Evolutionary conservation across 1,284 basidiomycete species (phyloP).

Genomic region (Pseudozyma flocculosa): DNA sequence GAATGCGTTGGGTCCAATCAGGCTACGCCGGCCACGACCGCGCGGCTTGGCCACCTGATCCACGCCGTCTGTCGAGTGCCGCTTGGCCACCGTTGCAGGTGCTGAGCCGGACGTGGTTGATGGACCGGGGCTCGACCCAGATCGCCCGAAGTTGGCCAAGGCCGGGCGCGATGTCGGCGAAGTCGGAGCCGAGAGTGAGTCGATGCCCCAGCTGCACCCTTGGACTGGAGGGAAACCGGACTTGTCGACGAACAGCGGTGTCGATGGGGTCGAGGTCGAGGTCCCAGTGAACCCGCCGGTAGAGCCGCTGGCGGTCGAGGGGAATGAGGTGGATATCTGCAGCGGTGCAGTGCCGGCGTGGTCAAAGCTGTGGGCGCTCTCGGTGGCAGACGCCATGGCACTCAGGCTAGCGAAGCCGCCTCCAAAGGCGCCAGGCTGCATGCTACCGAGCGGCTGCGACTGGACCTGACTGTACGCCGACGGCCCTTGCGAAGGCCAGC

Average conservation of each 20-base stretch:
- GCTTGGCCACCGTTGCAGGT: conserved; percentile 11
- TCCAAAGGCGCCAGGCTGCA: too few species aligned
- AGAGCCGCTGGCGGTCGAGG: conserved; percentile 4
- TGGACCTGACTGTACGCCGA: too few species aligned
- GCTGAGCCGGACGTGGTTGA: conserved; percentile 3
- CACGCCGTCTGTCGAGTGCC: conserved; percentile 23
- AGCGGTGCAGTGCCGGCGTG: not conserved
- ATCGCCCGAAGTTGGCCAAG: conserved; percentile 20
- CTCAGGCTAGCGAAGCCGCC: too few species aligned
- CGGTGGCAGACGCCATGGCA: too few species aligned
- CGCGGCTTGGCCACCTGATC: conserved; percentile 21
- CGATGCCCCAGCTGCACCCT: conserved; percentile 19
- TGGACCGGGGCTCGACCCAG: conserved; percentile 28
- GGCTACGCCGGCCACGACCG: conserved; percentile 27
- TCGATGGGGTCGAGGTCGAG: conserved; percentile 28
- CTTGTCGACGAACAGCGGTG: conserved; percentile 14
- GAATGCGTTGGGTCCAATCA: conserved; percentile 28
- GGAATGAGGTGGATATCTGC: conserved; percentile 18
- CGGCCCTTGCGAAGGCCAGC: too few species aligned
- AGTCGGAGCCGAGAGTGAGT: conserved; percentile 34
- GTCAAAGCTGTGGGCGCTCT: too few species aligned
- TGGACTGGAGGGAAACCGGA: conserved; percentile 25
- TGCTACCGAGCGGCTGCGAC: too few species aligned
- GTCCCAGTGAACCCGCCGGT: conserved; percentile 2
- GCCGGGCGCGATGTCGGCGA: conserved; percentile 24